Conservation (phyloP, 352 stramenopile genomes). For the Phytophthora rubi region DNA sequence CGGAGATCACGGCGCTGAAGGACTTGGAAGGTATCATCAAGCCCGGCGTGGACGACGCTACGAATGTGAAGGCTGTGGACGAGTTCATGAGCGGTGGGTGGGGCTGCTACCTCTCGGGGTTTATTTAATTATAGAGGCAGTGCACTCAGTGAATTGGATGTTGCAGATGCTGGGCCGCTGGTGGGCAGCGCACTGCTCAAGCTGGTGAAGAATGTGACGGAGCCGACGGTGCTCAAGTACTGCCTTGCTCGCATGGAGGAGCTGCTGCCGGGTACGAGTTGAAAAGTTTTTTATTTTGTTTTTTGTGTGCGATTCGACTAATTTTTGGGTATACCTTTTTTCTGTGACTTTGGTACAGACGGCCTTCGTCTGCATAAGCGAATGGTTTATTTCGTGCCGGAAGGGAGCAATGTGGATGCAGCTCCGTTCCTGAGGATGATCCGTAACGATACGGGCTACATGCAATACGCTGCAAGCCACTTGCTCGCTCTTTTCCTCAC, state of each 20-base stretch:
- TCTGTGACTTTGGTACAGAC: constrained; percentile 40
- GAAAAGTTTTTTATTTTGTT: background rate
- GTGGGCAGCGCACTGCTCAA: constrained; percentile 79
- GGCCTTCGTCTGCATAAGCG: constrained; percentile 80
- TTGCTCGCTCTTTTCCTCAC: constrained; percentile 87
- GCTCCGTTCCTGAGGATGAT: constrained; percentile 86
- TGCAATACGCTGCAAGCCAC: constrained; percentile 83
- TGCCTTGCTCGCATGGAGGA: constrained; percentile 88
- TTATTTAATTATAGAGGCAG: background rate
- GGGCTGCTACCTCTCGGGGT: background rate
- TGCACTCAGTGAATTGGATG: background rate
- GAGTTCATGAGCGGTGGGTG: constrained; percentile 65
- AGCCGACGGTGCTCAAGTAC: constrained; percentile 88
- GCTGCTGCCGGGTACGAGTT: constrained; percentile 67
- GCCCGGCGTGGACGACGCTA: constrained; percentile 56
- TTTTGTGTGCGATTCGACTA: background rate
- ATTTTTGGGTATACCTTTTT: constrained; percentile 1
- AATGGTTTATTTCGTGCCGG: constrained; percentile 79
- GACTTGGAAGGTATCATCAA: constrained; percentile 84
- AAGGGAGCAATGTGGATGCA: constrained; percentile 76
- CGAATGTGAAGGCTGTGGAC: constrained; percentile 73
- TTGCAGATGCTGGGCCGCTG: constrained; percentile 63
- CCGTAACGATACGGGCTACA: constrained; percentile 85
- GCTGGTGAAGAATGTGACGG: constrained; percentile 89
- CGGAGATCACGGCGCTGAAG: constrained; percentile 86